Conservation (phyloP, 2,329 filamentous ascomycete species). For the Aureobasidium lini region DNA sequence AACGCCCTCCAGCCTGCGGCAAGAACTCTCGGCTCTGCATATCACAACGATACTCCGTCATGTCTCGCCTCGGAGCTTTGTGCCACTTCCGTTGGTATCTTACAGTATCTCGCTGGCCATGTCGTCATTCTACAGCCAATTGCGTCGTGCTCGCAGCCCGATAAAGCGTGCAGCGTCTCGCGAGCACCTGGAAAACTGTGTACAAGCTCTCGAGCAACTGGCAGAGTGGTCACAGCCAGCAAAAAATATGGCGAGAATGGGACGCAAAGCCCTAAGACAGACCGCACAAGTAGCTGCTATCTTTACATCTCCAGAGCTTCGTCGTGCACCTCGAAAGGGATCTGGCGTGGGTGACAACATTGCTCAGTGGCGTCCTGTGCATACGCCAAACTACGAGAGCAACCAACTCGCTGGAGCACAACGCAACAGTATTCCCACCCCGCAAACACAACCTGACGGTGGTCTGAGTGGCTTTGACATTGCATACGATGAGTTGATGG, state of each 20-base stretch:
- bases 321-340: background rate
- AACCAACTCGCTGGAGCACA: background rate
- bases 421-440: background rate
- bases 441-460: background rate
- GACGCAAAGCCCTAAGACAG: slow-evolving; percentile 15
- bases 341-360: background rate
- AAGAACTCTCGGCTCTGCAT: slow-evolving; percentile 48
- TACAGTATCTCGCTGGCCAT: slow-evolving; percentile 50
- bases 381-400: background rate
- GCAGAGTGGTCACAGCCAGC: slow-evolving; percentile 13
- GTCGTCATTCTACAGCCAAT: slow-evolving; percentile 50
- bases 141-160: slow-evolving; percentile 31
- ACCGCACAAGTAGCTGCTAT: slow-evolving; percentile 1
- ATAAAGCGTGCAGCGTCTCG: slow-evolving; percentile 13
- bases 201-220: slow-evolving; percentile 14
- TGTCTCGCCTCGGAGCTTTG: slow-evolving; percentile 38
- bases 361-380: background rate
- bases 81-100: slow-evolving; percentile 48
- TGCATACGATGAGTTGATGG: slow-evolving; percentile 12
- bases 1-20: slow-evolving; percentile 45
- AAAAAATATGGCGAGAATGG: slow-evolving; percentile 13
- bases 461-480: background rate
- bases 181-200: slow-evolving; percentile 15
- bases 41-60: slow-evolving; percentile 43
- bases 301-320: background rate